phyloP scores from a whole-genome alignment of 257 asterid species.

The Solanum chmielewskii region DNA sequence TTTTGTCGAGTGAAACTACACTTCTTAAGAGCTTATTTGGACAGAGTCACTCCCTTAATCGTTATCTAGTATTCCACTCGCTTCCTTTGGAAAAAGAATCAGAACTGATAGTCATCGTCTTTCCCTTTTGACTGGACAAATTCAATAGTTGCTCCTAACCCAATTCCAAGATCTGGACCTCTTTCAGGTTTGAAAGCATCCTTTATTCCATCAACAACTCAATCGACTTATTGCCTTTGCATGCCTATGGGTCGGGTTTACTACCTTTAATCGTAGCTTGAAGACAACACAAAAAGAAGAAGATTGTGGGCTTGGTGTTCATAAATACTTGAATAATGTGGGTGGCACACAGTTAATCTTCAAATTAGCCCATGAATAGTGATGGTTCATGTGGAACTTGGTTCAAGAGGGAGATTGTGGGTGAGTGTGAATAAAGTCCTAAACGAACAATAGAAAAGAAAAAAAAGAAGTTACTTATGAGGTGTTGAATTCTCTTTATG shows the following conservation, averaged over 20 bases:
- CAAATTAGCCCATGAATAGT: not conserved
- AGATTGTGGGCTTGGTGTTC: not conserved
- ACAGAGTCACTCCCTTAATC: no score
- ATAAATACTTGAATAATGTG: not conserved
- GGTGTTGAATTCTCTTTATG: not conserved
- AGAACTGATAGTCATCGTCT: no score
- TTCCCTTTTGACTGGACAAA: no score
- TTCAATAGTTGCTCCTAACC: no score
- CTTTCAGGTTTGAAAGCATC: no score
- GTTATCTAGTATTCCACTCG: no score
- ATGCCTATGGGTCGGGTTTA: not conserved
- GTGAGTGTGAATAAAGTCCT: not conserved
- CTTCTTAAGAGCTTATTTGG: no score
- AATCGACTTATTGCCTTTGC: not conserved
- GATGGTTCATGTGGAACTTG: not conserved
- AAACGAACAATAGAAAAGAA: not conserved
- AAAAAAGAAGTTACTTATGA: not conserved
- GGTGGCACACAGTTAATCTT: not conserved
- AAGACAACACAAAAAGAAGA: not conserved
- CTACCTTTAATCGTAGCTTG: not conserved
- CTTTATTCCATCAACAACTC: no score
- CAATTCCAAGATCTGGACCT: no score
- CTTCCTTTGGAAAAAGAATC: no score
- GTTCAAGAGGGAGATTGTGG: not conserved
- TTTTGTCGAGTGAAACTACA: no score